Evolutionary conservation across 306 rosid genomes (phyloP).

Genomic region (Trifolium subterraneum): DNA sequence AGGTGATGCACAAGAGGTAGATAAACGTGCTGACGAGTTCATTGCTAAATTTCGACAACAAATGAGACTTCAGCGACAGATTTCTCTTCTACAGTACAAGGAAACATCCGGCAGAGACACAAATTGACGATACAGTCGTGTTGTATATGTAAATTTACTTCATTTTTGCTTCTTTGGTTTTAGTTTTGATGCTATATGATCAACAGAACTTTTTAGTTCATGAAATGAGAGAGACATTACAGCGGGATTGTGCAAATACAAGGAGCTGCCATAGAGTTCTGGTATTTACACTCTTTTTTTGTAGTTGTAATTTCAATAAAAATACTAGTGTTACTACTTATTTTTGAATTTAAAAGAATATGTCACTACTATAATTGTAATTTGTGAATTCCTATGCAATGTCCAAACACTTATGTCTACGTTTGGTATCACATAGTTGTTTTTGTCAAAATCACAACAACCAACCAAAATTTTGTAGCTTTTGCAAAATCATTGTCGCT

Average conservation of each 20-base stretch:
- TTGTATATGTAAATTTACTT: background rate
- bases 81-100: slow-evolving; percentile 47
- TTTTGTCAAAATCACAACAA: too few relatives aligned
- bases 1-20: slow-evolving; percentile 51
- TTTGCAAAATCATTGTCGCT: too few relatives aligned
- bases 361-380: too few relatives aligned
- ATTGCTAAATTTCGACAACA: slow-evolving; percentile 69
- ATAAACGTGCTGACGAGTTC: slow-evolving; percentile 80
- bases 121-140: background rate
- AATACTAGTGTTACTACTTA: background rate
- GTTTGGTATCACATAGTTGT: too few relatives aligned
- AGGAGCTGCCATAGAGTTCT: slow-evolving; percentile 35
- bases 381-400: background rate
- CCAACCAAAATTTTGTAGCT: too few relatives aligned
- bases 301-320: slow-evolving; percentile 37
- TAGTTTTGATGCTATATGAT: slow-evolving; percentile 35
- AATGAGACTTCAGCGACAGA: slow-evolving; percentile 56
- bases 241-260: slow-evolving; percentile 54
- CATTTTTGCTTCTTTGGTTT: background rate
- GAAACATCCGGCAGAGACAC: slow-evolving; percentile 33
- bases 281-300: slow-evolving; percentile 41
- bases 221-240: background rate
- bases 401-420: background rate
- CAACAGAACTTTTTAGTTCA: background rate
- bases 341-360: background rate